Conservation (phyloP, 1,284 basidiomycete genomes). For the Trametes sp. region DNA sequence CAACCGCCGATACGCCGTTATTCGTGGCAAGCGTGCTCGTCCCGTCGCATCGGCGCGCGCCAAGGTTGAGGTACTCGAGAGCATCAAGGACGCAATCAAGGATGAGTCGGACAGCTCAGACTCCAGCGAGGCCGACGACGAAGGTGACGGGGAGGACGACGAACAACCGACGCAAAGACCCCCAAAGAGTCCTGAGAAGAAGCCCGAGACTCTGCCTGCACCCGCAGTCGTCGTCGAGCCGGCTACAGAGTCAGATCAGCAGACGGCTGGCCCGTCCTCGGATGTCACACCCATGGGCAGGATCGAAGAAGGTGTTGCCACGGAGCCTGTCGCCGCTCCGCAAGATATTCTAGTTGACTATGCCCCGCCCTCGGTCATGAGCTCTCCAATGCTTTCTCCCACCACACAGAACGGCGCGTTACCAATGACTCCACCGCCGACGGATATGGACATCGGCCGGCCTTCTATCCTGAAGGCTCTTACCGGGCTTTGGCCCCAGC, state of each 20-base stretch:
- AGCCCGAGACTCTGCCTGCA: slow-evolving; percentile 10
- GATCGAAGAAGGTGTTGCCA: not conserved
- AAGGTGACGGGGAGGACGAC: slow-evolving; percentile 75
- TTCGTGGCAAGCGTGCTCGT: slow-evolving; percentile 89
- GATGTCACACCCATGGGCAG: not conserved
- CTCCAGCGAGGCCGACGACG: slow-evolving; percentile 90
- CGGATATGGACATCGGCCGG: slow-evolving; percentile 66
- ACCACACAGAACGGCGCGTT: slow-evolving; percentile 42
- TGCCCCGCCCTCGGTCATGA: slow-evolving; percentile 61
- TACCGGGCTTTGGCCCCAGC: slow-evolving; percentile 84
- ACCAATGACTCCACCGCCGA: slow-evolving; percentile 58
- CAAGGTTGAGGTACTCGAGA: slow-evolving; percentile 91
- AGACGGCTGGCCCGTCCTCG: not conserved
- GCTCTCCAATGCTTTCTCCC: slow-evolving; percentile 49
- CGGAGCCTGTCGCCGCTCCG: not conserved
- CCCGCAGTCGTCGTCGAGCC: slow-evolving; percentile 40
- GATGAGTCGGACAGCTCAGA: slow-evolving; percentile 86
- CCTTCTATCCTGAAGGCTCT: slow-evolving; percentile 87
- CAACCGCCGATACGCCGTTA: slow-evolving; percentile 76
- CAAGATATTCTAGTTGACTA: slow-evolving; percentile 17
- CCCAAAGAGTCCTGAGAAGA: slow-evolving; percentile 20
- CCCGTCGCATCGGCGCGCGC: slow-evolving; percentile 92
- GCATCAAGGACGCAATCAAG: slow-evolving; percentile 90
- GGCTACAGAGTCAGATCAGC: slow-evolving; percentile 2
- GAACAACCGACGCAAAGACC: slow-evolving; percentile 40